phyloP scores from a whole-genome alignment of 2,329 filamentous ascomycete species.

The Phyllosticta citrichinensis region DNA sequence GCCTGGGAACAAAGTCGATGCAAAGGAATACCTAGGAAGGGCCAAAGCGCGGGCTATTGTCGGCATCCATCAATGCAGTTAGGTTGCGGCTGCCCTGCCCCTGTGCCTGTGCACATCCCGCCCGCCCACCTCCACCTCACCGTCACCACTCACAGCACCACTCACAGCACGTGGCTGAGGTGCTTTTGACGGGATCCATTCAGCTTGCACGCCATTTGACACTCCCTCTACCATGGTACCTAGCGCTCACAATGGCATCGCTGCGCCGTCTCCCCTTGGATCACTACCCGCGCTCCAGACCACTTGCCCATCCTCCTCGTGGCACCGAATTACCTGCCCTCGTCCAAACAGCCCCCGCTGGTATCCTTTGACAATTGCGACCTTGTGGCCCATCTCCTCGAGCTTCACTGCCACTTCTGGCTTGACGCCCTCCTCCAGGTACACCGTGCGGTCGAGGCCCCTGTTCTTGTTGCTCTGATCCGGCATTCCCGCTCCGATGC shows the following conservation, averaged over 20 bases:
- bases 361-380: constrained; percentile 57
- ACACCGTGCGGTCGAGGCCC: constrained; percentile 54
- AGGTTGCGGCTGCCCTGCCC: background rate
- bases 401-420: constrained; percentile 58
- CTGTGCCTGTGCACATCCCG: background rate
- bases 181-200: too few relatives aligned
- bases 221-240: background rate
- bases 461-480: constrained; percentile 36
- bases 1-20: background rate
- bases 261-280: constrained; percentile 69
- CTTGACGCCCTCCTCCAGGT: constrained; percentile 73
- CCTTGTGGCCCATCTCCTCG: constrained; percentile 59
- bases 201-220: too few relatives aligned
- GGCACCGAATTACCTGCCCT: constrained; percentile 75
- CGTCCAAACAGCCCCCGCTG: constrained; percentile 65
- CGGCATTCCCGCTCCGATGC: constrained; percentile 66
- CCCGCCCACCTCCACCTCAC: background rate
- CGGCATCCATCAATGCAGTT: background rate
- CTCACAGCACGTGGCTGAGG: background rate
- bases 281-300: constrained; percentile 90
- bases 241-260: constrained; percentile 36
- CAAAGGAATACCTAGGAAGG: background rate
- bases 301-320: constrained; percentile 61
- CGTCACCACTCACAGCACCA: too few relatives aligned
- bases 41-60: background rate